These are phyloP conservation scores for Trichosanthes truncata DNA, from an alignment of 306 rosid genomes.

Conservation along the genomic window DNA sequence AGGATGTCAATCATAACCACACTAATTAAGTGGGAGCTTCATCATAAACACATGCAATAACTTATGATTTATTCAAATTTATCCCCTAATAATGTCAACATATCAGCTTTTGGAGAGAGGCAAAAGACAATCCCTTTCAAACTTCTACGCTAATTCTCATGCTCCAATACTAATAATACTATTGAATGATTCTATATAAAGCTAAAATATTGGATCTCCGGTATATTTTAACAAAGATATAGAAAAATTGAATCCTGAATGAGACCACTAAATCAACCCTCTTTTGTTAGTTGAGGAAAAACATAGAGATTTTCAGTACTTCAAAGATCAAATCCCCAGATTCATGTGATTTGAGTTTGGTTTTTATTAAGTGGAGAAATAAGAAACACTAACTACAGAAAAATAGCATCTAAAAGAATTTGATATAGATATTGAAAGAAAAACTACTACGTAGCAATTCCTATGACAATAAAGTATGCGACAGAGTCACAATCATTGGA, in stretches of 20 bases:
- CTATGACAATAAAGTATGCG: neutral
- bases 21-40: too few relatives aligned
- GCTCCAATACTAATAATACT: neutral
- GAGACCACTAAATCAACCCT: too few relatives aligned
- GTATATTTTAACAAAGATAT: too few relatives aligned
- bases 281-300: too few relatives aligned
- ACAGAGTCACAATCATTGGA: neutral
- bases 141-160: neutral
- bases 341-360: too few relatives aligned
- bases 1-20: too few relatives aligned
- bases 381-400: neutral
- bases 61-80: neutral
- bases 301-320: too few relatives aligned
- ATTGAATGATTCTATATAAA: neutral
- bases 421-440: neutral
- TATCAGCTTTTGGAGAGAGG: neutral
- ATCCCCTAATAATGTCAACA: neutral
- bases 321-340: too few relatives aligned
- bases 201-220: too few relatives aligned
- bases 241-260: too few relatives aligned
- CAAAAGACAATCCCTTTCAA: neutral
- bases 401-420: neutral
- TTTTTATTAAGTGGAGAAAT: neutral
- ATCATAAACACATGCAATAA: conserved; percentile 2
- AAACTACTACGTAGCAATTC: neutral